Evolutionary conservation across 1,139 yeast genomes (phyloP).

Genomic region (Zygosaccharomyces sapae): DNA sequence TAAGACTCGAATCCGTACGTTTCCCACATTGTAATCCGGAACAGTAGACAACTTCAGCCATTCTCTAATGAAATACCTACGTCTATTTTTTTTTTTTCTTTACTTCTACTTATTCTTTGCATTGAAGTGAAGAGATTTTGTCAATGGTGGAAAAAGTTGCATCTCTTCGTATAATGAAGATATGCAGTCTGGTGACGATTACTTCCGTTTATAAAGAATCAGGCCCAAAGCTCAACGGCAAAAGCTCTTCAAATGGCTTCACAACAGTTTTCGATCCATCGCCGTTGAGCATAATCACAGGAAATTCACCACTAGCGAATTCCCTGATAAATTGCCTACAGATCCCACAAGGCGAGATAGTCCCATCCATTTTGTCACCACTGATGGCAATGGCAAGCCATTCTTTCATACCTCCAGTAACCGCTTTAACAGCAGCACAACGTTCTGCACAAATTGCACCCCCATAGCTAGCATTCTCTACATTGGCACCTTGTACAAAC

Average conservation of each 20-base stretch:
- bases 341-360: conserved; percentile 88
- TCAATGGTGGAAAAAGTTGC: neutral
- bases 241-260: conserved; percentile 54
- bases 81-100: neutral
- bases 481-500: conserved; percentile 69
- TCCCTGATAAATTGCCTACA: conserved; percentile 88
- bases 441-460: conserved; percentile 91
- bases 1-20: conserved; percentile 64
- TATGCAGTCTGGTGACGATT: conserved; percentile 2
- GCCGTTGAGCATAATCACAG: conserved; percentile 58
- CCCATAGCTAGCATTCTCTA: conserved; percentile 90
- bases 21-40: conserved; percentile 83
- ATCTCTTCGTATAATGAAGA: no score
- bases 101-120: no score
- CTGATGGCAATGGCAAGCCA: conserved; percentile 46
- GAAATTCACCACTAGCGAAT: conserved; percentile 48
- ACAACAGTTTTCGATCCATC: conserved; percentile 45
- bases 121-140: neutral
- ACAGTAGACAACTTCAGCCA: conserved; percentile 40
- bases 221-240: conserved; percentile 88
- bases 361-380: conserved; percentile 57
- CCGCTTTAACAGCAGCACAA: conserved; percentile 66
- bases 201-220: conserved; percentile 43
- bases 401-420: conserved; percentile 38
- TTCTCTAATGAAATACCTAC: neutral